Evolutionary conservation across 1,284 basidiomycete species (phyloP).

Genomic region (Cryptococcus sp.): DNA sequence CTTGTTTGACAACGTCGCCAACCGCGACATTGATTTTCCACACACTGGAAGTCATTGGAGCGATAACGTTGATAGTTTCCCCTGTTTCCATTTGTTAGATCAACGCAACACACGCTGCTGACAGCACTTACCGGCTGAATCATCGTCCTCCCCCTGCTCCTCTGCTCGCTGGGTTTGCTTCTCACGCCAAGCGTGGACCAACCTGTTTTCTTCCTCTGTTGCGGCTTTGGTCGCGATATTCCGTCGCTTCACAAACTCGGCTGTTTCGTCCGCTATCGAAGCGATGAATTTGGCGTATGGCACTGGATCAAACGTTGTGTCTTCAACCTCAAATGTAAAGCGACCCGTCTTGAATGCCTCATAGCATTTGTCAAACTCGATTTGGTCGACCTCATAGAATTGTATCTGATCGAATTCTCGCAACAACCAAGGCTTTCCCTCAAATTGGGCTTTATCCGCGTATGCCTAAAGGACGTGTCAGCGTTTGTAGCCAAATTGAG

Average conservation of each 20-base stretch:
- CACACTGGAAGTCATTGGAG: slow-evolving; percentile 61
- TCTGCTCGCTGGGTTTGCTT: slow-evolving; percentile 52
- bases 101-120: slow-evolving; percentile 4
- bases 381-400: slow-evolving; percentile 40
- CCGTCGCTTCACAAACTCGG: slow-evolving; percentile 54
- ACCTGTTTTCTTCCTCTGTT: slow-evolving; percentile 49
- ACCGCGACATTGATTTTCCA: slow-evolving; percentile 61
- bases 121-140: slow-evolving; percentile 11
- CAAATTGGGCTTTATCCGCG: slow-evolving; percentile 36
- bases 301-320: slow-evolving; percentile 58
- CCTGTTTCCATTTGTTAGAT: slow-evolving; percentile 4
- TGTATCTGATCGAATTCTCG: slow-evolving; percentile 66
- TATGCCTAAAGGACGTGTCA: slow-evolving; percentile 56
- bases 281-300: slow-evolving; percentile 58
- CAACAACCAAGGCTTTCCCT: slow-evolving; percentile 62
- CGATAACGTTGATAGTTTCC: slow-evolving; percentile 35
- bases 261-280: slow-evolving; percentile 55
- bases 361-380: slow-evolving; percentile 55
- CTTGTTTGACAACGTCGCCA: slow-evolving; percentile 57
- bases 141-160: slow-evolving; percentile 15
- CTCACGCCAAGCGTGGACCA: slow-evolving; percentile 51
- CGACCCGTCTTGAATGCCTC: slow-evolving; percentile 64
- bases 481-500: background rate
- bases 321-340: slow-evolving; percentile 60
- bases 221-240: slow-evolving; percentile 27